Conservation (phyloP, 2,329 filamentous ascomycete genomes). For the Magnaporthiopsis incrustans region DNA sequence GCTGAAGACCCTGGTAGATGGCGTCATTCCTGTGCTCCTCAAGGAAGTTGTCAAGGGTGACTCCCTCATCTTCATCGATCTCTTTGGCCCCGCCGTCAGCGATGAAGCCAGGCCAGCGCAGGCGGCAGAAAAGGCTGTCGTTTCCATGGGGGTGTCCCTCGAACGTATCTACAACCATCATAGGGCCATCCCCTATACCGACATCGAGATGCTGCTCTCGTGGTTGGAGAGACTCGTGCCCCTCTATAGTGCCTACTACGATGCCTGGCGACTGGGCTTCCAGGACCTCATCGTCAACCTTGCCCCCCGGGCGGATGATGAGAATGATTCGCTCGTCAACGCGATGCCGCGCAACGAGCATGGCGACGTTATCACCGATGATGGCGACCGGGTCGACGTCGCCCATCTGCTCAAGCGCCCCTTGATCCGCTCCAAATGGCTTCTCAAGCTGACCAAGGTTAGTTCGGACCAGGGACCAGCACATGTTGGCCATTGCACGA, state of each 20-base stretch:
- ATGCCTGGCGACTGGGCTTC: slow-evolving; percentile 86
- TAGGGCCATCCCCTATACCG: slow-evolving; percentile 65
- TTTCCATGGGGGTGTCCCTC: slow-evolving; percentile 86
- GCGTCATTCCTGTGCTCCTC: slow-evolving; percentile 86
- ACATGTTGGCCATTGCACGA: neutral
- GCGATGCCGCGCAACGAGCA: slow-evolving; percentile 54
- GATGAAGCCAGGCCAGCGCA: slow-evolving; percentile 31
- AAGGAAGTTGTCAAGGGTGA: slow-evolving; percentile 72
- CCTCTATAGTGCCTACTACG: slow-evolving; percentile 78
- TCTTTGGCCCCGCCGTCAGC: slow-evolving; percentile 50
- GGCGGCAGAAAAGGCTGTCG: slow-evolving; percentile 72
- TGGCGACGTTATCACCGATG: slow-evolving; percentile 59
- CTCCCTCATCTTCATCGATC: slow-evolving; percentile 52
- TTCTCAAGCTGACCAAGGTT: slow-evolving; percentile 76
- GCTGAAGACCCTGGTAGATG: slow-evolving; percentile 85
- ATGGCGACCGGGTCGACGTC: slow-evolving; percentile 89
- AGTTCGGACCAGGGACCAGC: slow-evolving; percentile 11
- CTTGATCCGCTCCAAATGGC: slow-evolving; percentile 77
- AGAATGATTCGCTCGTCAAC: slow-evolving; percentile 51
- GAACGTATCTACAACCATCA: slow-evolving; percentile 78
- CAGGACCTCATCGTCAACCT: slow-evolving; percentile 92
- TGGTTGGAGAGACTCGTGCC: slow-evolving; percentile 77
- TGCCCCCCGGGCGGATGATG: slow-evolving; percentile 57
- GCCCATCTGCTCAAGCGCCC: slow-evolving; percentile 87
- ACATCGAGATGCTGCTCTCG: slow-evolving; percentile 61